Base-by-base conservation (phyloP, 768 basidiomycete species). In the Hirschioporus abietinus region DNA sequence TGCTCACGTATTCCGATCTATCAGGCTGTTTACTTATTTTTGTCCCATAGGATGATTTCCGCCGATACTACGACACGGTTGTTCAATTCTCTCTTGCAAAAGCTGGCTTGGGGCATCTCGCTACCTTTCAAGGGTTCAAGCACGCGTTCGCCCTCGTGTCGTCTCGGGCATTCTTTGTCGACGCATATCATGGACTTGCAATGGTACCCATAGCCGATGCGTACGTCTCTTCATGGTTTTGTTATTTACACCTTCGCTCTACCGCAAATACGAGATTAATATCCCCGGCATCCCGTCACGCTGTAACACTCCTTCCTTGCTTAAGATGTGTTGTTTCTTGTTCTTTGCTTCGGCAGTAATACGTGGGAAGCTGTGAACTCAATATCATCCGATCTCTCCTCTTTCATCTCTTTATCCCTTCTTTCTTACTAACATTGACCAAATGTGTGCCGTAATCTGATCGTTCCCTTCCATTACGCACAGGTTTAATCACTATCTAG, bases 201-300 rank as follows among this genome's bases (percentile, higher is more conserved):
- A 90, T 96, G 84, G 91, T 93, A 23, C 93, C 94, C 4, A 84
- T 94, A 69, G 92, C 92, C 35, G 94, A 95, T 77, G 83, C 84
- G 90, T 92, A 73, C 75, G 88, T 83, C 42, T 52, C 42, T 12
- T 52, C 42, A 3, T 20, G 42, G 8, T 30, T 52, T 20, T 52
- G 12, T 15, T 15, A 1, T 52, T 52, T 52, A 52, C 42, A 15
- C 42, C 12, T 6, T 20, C 1, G 42, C 12, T 12, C 20, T 20
- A 12, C 42, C 12, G 4, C 4, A 30, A 30, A 3, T 30, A 30
- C 8, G 30, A 30, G 30, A 30, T 8, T 30, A 30, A 30, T 30
- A 30, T 30, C 30, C 30, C 4, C 30, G 30, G 30, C 8, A 52
- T 6, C 20, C 20, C 20, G 42, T 52, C 42, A 52, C 42, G 20